Conservation (phyloP, 371 early-diverging fungal genomes). For the Rhizomucor pusillus region DNA sequence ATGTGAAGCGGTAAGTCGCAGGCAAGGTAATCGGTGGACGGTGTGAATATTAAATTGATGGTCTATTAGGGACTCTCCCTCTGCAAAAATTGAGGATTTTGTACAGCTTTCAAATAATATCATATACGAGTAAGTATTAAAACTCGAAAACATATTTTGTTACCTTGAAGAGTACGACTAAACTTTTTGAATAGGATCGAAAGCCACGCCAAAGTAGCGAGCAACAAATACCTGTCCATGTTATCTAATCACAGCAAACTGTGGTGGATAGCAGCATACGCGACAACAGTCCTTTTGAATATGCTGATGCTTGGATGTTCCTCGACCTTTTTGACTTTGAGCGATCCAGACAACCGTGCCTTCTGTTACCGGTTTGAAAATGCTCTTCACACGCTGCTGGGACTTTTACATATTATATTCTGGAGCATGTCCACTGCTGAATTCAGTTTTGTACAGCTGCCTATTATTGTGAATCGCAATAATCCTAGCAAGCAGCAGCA, state of each 20-base stretch:
- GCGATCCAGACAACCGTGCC: neutral
- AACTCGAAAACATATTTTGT: neutral
- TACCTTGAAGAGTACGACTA: too few relatives aligned
- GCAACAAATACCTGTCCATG: slow-evolving; percentile 25
- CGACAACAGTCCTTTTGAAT: slow-evolving; percentile 39
- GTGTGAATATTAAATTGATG: neutral
- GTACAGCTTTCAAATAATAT: slow-evolving; percentile 50
- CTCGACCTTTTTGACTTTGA: slow-evolving; percentile 6
- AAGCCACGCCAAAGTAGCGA: slow-evolving; percentile 51
- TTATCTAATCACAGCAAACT: slow-evolving; percentile 41
- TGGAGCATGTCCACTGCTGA: slow-evolving; percentile 46
- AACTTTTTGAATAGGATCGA: slow-evolving; percentile 26
- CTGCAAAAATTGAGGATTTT: slow-evolving; percentile 55
- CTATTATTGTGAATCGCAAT: slow-evolving; percentile 47
- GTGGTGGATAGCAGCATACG: slow-evolving; percentile 55
- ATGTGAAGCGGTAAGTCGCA: slow-evolving; percentile 42
- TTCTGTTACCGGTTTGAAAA: slow-evolving; percentile 1
- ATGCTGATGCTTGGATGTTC: slow-evolving; percentile 32
- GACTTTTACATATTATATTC: slow-evolving; percentile 29
- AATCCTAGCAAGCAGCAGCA: neutral
- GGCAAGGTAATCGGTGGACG: neutral
- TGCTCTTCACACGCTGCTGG: slow-evolving; percentile 20
- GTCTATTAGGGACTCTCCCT: slow-evolving; percentile 40
- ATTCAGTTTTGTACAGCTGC: slow-evolving; percentile 52
- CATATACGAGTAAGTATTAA: slow-evolving; percentile 41